Evolutionary conservation across 164 flowering plant species (phyloP).

Genomic region (Stephania yunnanensis): DNA sequence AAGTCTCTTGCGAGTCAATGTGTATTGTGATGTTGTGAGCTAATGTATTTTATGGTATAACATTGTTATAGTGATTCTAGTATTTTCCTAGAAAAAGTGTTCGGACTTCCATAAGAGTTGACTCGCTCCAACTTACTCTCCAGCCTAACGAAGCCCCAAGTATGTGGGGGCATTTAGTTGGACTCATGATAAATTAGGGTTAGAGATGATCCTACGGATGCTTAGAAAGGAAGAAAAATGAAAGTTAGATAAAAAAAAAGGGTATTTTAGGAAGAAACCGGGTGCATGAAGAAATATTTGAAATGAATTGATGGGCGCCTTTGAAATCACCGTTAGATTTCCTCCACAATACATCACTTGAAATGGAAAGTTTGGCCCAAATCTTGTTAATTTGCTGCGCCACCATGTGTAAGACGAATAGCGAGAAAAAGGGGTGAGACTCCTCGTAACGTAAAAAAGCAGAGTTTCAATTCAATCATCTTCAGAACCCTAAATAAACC

Average conservation of each 20-base stretch:
- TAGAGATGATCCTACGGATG: background rate
- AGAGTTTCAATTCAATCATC: background rate
- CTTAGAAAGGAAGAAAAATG: no score
- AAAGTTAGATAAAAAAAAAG: background rate
- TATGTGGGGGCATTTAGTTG: no score
- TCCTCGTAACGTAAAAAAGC: background rate
- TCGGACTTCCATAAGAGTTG: no score
- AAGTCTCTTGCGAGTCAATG: no score
- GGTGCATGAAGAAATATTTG: background rate
- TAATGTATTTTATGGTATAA: no score
- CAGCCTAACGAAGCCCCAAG: no score
- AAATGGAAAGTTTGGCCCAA: background rate
- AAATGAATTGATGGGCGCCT: background rate
- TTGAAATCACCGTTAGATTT: background rate
- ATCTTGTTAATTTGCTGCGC: background rate
- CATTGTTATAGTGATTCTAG: no score
- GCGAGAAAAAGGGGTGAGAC: background rate
- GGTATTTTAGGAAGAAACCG: background rate
- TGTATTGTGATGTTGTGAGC: no score
- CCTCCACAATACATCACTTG: background rate
- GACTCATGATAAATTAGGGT: background rate
- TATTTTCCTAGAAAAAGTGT: no score
- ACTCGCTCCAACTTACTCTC: no score
- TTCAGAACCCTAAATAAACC: slow-evolving; percentile 1
- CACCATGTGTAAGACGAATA: background rate